Conservation (phyloP, 371 early-diverging fungal species). For the Cokeromyces recurvatus region DNA sequence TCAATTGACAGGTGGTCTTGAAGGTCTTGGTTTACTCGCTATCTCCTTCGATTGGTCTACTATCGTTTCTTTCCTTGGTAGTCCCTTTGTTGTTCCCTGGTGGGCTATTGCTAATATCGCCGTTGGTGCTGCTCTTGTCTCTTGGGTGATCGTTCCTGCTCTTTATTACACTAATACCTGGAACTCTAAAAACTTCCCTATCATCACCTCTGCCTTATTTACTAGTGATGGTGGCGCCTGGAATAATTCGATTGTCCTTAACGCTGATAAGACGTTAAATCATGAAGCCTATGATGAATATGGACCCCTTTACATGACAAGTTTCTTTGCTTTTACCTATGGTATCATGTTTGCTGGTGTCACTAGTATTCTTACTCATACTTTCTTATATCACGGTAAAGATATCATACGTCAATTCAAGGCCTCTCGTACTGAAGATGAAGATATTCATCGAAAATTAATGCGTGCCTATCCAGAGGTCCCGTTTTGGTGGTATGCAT, state of each 20-base stretch:
- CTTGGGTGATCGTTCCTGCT: constrained; percentile 74
- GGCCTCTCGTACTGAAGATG: constrained; percentile 45
- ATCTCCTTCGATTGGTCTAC: constrained; percentile 79
- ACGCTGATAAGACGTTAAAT: constrained; percentile 53
- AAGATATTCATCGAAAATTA: constrained; percentile 66
- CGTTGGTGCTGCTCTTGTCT: constrained; percentile 61
- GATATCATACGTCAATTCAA: constrained; percentile 57
- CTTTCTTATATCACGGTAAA: constrained; percentile 55
- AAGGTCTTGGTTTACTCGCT: constrained; percentile 68
- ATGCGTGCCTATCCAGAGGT: constrained; percentile 77
- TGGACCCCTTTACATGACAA: constrained; percentile 65
- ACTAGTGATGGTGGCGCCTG: constrained; percentile 48
- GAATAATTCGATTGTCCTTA: constrained; percentile 51
- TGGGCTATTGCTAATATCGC: constrained; percentile 70
- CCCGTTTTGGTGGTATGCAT: constrained; percentile 67
- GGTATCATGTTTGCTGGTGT: constrained; percentile 66
- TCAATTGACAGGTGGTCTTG: constrained; percentile 60
- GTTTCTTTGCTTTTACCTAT: constrained; percentile 56
- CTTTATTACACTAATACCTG: constrained; percentile 67
- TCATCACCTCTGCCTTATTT: constrained; percentile 36
- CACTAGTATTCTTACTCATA: constrained; percentile 62
- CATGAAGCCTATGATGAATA: constrained; percentile 59
- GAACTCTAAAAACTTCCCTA: constrained; percentile 62
- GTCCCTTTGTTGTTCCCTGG: constrained; percentile 67
- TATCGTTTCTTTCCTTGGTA: constrained; percentile 53